Evolutionary conservation across 169 alveolate genomes (phyloP).

Genomic region (Sarcocystis neurona): DNA sequence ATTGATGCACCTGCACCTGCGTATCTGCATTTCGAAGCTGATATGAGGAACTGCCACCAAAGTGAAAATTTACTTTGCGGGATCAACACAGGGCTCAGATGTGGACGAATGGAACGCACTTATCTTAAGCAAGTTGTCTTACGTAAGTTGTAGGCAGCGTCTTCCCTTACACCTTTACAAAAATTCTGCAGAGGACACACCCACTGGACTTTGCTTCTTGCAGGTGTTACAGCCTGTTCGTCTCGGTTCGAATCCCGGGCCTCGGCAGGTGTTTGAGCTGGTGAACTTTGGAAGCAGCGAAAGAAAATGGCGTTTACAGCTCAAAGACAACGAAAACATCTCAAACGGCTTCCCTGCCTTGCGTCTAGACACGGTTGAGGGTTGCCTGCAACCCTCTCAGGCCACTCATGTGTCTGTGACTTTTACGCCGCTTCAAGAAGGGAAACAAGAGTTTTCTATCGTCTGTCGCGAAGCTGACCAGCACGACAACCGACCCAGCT

Average conservation of each 20-base stretch:
- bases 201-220: too few species aligned
- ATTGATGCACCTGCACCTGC: too few species aligned
- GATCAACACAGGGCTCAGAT: too few species aligned
- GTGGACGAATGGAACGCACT: too few species aligned
- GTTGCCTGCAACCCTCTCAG: not conserved
- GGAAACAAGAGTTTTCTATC: not conserved
- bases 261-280: conserved; percentile 30
- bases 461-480: not conserved
- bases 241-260: not conserved
- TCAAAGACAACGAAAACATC: not conserved
- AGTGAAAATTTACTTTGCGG: too few species aligned
- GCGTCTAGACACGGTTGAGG: not conserved
- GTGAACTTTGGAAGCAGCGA: not conserved
- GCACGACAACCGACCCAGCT: not conserved
- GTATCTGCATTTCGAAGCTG: too few species aligned
- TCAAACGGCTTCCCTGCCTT: not conserved
- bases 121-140: too few species aligned
- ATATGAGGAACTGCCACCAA: too few species aligned
- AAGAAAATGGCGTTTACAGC: not conserved
- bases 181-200: too few species aligned
- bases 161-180: too few species aligned
- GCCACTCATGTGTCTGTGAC: conserved; percentile 4
- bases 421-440: conserved; percentile 1
- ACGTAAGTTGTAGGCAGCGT: too few species aligned
- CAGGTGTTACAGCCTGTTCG: not conserved